Base-by-base conservation (phyloP, 208 protist species). In the Leishmania tarentolae region DNA sequence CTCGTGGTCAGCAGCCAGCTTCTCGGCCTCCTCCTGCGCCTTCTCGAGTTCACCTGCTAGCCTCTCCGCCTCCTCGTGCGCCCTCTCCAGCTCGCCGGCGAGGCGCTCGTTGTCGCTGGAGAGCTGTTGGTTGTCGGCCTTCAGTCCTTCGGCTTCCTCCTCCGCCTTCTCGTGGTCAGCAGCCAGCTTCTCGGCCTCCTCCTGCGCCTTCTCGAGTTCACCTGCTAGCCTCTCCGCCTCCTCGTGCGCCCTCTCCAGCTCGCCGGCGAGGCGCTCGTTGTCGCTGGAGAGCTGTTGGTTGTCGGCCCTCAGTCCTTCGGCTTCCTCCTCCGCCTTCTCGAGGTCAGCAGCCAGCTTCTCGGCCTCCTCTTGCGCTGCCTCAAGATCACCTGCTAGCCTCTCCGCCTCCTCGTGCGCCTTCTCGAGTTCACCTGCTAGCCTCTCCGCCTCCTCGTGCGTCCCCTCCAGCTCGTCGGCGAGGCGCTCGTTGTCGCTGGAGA, bases 231-330 rank as follows among this genome's bases (percentile, higher is more conserved):
- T 68, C 61, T 68, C 61, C 28, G 61, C 61, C 1, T 68, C 61
- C 11, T 68, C 61, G n/a, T 68, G 61, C 61, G 13, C 7, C 28
- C 6, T 68, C 1, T 68, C 61, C 28, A 68, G 61, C 61, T 68
- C 61, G 6, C 40, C 75, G 24, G 52, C 75, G 6, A 78, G 75
- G 59, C 50, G 69, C 57, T 78, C 75, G 57, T 78, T 68, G 59
- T 78, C 57, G 21, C 8, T 42, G 42, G 9, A 11, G 42, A 73
- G 37, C 68, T 53, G 2, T 9, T 6, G 40, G n/a, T 46, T 46
- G 2, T n/a, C 68, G 44, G 68, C 35, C 68, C 37, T 46, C 68
- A 50, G 68, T 42, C 1, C 31, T 31, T 68, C 61, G n/a, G 63
- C 63, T 0, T 69, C 63, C 63, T 40, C 31, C 63, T 69, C 35